A percentile compares a stretch with the other conserved stretches of the same genome.
Evolutionary conservation across 192 early-diverging fungal genomes (phyloP).

Genomic region (Coemansia sp.): DNA sequence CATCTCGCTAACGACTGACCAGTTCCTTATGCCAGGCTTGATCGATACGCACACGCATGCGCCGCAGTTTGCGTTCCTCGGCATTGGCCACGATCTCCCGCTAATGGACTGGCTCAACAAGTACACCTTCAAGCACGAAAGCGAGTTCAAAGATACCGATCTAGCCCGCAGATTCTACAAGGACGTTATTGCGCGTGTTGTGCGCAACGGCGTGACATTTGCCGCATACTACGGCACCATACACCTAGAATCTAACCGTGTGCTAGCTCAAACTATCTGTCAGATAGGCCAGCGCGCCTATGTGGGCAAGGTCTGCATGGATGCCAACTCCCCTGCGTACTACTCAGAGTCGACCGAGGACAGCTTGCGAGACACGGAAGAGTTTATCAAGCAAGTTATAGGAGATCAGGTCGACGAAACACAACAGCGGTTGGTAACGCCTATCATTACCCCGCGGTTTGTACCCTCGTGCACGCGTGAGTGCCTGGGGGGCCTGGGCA

Average conservation of each 20-base stretch:
- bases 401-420: conserved; percentile 11
- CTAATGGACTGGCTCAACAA: conserved; percentile 87
- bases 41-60: conserved; percentile 96
- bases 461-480: conserved; percentile 76
- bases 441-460: conserved; percentile 93
- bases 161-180: conserved; percentile 72
- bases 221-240: conserved; percentile 93
- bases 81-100: conserved; percentile 87
- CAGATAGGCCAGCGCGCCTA: conserved; percentile 87
- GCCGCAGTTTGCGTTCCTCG: conserved; percentile 86
- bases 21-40: conserved; percentile 89
- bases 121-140: conserved; percentile 90
- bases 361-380: conserved; percentile 65
- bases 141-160: conserved; percentile 63
- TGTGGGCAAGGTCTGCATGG: conserved; percentile 98
- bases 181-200: conserved; percentile 64
- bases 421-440: conserved; percentile 56
- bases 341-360: conserved; percentile 72
- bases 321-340: conserved; percentile 77
- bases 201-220: conserved; percentile 86
- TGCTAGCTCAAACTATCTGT: conserved; percentile 72
- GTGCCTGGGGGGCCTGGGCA: conserved; percentile 68
- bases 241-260: conserved; percentile 72
- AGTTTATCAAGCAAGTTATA: conserved; percentile 64
- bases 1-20: conserved; percentile 45